Conservation (phyloP, 2,329 filamentous ascomycete genomes). For the Claviceps pusilla region DNA sequence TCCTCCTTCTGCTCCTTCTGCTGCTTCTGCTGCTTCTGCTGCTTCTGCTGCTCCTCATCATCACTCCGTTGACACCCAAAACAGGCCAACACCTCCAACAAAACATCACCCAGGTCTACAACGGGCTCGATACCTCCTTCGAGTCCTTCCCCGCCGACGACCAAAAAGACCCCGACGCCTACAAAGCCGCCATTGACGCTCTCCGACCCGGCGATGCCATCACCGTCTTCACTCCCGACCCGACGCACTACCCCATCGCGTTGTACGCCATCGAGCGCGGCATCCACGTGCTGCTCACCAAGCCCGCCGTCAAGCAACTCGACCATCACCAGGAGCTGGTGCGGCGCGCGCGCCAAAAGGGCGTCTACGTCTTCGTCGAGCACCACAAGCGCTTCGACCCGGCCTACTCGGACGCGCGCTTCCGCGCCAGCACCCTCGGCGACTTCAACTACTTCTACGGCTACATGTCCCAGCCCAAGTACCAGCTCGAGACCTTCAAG, state of each 20-base stretch:
- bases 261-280: conserved; percentile 78
- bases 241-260: conserved; percentile 83
- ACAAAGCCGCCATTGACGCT: conserved; percentile 77
- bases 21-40: neutral
- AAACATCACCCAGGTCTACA: conserved; percentile 81
- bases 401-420: conserved; percentile 75
- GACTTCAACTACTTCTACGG: conserved; percentile 98
- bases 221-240: conserved; percentile 91
- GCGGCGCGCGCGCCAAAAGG: conserved; percentile 53
- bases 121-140: conserved; percentile 75
- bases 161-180: conserved; percentile 59
- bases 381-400: conserved; percentile 96
- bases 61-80: neutral
- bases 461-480: conserved; percentile 91
- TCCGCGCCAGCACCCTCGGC: conserved; percentile 60
- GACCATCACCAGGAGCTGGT: conserved; percentile 66
- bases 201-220: conserved; percentile 73
- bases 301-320: conserved; percentile 78
- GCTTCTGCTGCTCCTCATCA: neutral
- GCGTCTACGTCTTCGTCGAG: conserved; percentile 84
- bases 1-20: neutral
- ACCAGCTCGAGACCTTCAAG: conserved; percentile 84
- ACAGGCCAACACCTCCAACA: conserved; percentile 66
- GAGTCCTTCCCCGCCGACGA: conserved; percentile 67
- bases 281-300: conserved; percentile 85